Evolutionary conservation across 2,329 filamentous ascomycete species (phyloP).

Genomic region (Plenodomus biglobosus): DNA sequence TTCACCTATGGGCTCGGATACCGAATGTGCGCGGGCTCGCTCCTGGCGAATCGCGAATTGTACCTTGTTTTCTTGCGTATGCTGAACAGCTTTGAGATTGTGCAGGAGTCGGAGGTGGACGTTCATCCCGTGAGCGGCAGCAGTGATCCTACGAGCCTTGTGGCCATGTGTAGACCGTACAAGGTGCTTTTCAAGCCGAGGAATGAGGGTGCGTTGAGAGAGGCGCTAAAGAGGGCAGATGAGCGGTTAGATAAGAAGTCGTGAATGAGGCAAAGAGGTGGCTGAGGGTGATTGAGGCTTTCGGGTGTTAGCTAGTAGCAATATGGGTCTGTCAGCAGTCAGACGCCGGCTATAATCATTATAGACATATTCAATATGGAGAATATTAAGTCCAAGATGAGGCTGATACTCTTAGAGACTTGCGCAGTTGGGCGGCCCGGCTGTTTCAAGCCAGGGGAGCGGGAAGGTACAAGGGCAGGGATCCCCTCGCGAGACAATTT

Average conservation of each 20-base stretch:
- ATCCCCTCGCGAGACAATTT: not conserved
- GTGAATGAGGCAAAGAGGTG: constrained; percentile 4
- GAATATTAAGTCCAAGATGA: too few relatives aligned
- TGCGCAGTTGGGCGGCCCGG: not conserved
- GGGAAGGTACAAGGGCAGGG: not conserved
- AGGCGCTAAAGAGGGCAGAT: constrained; percentile 43
- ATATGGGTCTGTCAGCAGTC: too few relatives aligned
- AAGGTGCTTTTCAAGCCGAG: constrained; percentile 61
- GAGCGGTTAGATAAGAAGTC: constrained; percentile 24
- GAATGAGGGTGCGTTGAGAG: constrained; percentile 49
- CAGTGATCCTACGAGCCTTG: constrained; percentile 63
- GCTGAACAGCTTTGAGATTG: constrained; percentile 62
- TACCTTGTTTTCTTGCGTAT: constrained; percentile 66
- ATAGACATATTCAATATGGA: too few relatives aligned
- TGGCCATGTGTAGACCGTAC: constrained; percentile 62
- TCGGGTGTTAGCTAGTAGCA: too few relatives aligned
- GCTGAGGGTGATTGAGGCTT: not conserved
- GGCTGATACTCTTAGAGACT: not conserved
- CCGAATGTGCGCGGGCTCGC: constrained; percentile 66
- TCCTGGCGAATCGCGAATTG: constrained; percentile 65
- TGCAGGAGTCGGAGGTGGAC: constrained; percentile 57
- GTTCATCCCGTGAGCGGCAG: constrained; percentile 62
- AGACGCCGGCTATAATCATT: not conserved
- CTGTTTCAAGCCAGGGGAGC: not conserved
- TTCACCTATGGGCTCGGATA: constrained; percentile 69